Evolutionary conservation across 768 basidiomycete genomes (phyloP).

Genomic region (Boletus reticuloceps): DNA sequence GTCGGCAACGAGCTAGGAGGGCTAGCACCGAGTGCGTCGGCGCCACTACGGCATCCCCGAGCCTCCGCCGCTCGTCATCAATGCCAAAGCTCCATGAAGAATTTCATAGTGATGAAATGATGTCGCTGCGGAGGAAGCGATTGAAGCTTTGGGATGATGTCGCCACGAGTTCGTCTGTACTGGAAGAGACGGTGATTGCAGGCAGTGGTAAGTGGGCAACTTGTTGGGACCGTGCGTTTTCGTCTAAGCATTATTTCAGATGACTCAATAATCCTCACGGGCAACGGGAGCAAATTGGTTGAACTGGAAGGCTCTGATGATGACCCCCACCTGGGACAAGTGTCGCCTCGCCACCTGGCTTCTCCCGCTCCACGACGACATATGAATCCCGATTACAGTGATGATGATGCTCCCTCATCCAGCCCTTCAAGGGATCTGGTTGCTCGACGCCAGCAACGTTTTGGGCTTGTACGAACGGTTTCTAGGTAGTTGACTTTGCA

Average conservation of each 20-base stretch:
- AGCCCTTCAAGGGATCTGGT: conserved; percentile 50
- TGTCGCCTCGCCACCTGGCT: conserved; percentile 66
- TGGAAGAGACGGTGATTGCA: conserved; percentile 32
- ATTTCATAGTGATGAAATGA: conserved; percentile 11
- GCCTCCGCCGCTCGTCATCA: conserved; percentile 28
- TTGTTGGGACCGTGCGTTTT: neutral
- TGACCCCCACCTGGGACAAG: conserved; percentile 59
- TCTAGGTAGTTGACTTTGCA: conserved; percentile 9
- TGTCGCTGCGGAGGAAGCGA: conserved; percentile 20
- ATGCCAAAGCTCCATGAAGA: conserved; percentile 21
- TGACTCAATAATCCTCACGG: conserved; percentile 44
- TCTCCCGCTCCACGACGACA: conserved; percentile 54
- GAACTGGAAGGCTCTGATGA: conserved; percentile 53
- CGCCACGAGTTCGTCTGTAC: conserved; percentile 9
- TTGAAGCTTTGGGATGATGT: conserved; percentile 22
- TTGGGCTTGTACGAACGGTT: conserved; percentile 8
- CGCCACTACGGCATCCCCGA: conserved; percentile 1
- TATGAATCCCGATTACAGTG: conserved; percentile 38
- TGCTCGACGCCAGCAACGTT: conserved; percentile 38
- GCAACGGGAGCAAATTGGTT: neutral
- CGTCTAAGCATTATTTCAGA: conserved; percentile 31
- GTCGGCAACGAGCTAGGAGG: conserved; percentile 17
- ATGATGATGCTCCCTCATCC: conserved; percentile 48
- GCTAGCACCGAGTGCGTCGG: conserved; percentile 15
- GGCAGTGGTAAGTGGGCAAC: conserved; percentile 30